A percentile compares a stretch with the other conserved stretches of the same genome.
Evolutionary conservation across 371 early-diverging fungal genomes (phyloP).

Genomic region (Rhizopus stolonifer): DNA sequence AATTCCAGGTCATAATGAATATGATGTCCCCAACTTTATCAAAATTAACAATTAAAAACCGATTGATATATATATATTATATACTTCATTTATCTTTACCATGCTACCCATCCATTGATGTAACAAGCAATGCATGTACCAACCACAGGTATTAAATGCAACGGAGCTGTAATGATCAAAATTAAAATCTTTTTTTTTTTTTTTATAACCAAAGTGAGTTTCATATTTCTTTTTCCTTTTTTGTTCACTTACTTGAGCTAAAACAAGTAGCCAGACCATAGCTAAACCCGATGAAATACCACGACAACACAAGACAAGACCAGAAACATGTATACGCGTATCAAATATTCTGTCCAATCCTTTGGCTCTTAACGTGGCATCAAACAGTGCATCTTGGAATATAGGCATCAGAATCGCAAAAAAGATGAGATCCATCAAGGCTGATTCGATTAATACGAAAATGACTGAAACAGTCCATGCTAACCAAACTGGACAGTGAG

Average conservation of each 20-base stretch:
- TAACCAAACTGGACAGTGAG: constrained; percentile 53
- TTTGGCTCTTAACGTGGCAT: constrained; percentile 49
- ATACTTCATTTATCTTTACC: constrained; percentile 23
- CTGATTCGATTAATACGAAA: constrained; percentile 56
- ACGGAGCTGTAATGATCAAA: constrained; percentile 55
- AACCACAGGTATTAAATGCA: constrained; percentile 60
- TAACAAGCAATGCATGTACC: constrained; percentile 58
- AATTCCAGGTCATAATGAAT: constrained; percentile 59
- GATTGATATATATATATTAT: background rate
- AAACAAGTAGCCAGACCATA: constrained; percentile 24
- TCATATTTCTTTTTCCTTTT: background rate
- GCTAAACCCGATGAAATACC: constrained; percentile 36
- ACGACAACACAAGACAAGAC: constrained; percentile 38
- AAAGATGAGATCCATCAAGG: constrained; percentile 48
- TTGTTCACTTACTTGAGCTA: constrained; percentile 20
- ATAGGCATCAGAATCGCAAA: constrained; percentile 55
- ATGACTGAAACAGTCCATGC: constrained; percentile 60
- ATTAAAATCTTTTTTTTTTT: constrained; percentile 32
- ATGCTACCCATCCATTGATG: constrained; percentile 58
- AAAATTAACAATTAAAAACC: too few relatives aligned
- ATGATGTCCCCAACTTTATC: constrained; percentile 48
- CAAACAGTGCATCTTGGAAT: constrained; percentile 58
- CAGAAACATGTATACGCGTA: constrained; percentile 31
- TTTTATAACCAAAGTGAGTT: too few relatives aligned
- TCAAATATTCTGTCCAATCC: constrained; percentile 55